These are phyloP conservation scores for Cyclotella choctawhatcheeana DNA, from an alignment of 108 stramenopile species.

Conservation along the genomic window DNA sequence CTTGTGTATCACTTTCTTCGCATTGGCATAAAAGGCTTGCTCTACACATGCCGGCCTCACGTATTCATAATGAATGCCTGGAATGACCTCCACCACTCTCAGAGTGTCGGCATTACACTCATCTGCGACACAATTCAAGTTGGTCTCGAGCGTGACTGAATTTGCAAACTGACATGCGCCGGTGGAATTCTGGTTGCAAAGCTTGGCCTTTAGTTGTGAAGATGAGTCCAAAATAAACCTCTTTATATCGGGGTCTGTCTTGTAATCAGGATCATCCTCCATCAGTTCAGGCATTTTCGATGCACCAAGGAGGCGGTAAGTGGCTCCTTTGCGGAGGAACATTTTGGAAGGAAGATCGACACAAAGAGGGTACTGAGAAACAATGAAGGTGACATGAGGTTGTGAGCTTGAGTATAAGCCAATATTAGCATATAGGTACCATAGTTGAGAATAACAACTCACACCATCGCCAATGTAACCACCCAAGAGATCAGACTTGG, in stretches of 20 bases:
- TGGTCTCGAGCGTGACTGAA: conserved; percentile 47
- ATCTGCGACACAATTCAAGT: conserved; percentile 49
- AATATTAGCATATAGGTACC: too few relatives aligned
- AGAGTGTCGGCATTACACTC: conserved; percentile 68
- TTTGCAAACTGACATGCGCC: conserved; percentile 43
- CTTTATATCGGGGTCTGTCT: conserved; percentile 34
- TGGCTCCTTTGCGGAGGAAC: conserved; percentile 62
- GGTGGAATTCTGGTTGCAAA: conserved; percentile 42
- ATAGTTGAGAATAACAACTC: too few relatives aligned
- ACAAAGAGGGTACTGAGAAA: conserved; percentile 42
- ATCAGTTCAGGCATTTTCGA: conserved; percentile 46
- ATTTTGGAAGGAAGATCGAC: conserved; percentile 44
- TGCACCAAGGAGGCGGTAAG: conserved; percentile 59
- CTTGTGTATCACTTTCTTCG: conserved; percentile 49
- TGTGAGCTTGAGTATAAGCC: too few relatives aligned
- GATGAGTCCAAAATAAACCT: conserved; percentile 24
- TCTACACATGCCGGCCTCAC: conserved; percentile 65
- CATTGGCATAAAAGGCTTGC: conserved; percentile 60
- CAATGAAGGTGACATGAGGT: too few relatives aligned
- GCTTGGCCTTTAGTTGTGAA: conserved; percentile 45
- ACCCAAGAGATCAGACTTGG: conserved; percentile 59
- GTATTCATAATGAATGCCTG: conserved; percentile 67
- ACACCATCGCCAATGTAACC: conserved; percentile 74
- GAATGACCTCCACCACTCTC: conserved; percentile 57
- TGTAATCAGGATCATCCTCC: conserved; percentile 35